Evolutionary conservation across 1,284 basidiomycete species (phyloP).

Genomic region (Ustilago tritici): DNA sequence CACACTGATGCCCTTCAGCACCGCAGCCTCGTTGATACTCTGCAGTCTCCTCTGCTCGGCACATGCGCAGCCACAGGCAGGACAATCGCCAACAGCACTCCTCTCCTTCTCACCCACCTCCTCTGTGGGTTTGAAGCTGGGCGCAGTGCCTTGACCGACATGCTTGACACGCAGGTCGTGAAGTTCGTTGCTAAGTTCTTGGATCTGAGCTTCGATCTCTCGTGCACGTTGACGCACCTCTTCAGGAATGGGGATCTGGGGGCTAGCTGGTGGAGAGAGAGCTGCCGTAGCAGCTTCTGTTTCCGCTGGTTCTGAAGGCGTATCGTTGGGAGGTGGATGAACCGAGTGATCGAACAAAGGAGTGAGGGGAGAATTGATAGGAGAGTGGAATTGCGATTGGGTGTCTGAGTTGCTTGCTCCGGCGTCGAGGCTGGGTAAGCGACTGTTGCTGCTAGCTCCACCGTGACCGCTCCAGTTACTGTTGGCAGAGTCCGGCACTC

Average conservation of each 20-base stretch:
- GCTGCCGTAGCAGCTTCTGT: conserved; percentile 3
- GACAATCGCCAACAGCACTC: conserved; percentile 18
- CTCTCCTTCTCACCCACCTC: conserved; percentile 16
- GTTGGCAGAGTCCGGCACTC: conserved; percentile 40
- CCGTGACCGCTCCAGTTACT: conserved; percentile 39
- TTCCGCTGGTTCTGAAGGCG: conserved; percentile 7
- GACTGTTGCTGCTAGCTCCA: conserved; percentile 13
- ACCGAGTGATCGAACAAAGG: conserved; percentile 45
- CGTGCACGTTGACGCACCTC: conserved; percentile 43
- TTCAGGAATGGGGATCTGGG: conserved; percentile 36
- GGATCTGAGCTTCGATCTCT: conserved; percentile 53
- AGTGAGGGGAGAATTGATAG: conserved; percentile 39
- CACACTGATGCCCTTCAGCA: conserved; percentile 57
- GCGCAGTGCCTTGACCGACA: conserved; percentile 39
- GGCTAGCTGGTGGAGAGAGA: conserved; percentile 20
- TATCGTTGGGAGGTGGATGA: not conserved
- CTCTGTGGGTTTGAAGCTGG: conserved; percentile 13
- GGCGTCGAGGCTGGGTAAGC: conserved; percentile 46
- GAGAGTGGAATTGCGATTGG: conserved; percentile 49
- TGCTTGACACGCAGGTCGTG: conserved; percentile 42
- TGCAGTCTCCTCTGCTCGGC: conserved; percentile 55
- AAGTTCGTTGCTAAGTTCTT: conserved; percentile 49
- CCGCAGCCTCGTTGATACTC: conserved; percentile 57
- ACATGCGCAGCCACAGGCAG: conserved; percentile 53
- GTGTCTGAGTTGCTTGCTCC: conserved; percentile 38